phyloP scores from a whole-genome alignment of 1,284 basidiomycete species.

The Cryptococcus wingfieldii region DNA sequence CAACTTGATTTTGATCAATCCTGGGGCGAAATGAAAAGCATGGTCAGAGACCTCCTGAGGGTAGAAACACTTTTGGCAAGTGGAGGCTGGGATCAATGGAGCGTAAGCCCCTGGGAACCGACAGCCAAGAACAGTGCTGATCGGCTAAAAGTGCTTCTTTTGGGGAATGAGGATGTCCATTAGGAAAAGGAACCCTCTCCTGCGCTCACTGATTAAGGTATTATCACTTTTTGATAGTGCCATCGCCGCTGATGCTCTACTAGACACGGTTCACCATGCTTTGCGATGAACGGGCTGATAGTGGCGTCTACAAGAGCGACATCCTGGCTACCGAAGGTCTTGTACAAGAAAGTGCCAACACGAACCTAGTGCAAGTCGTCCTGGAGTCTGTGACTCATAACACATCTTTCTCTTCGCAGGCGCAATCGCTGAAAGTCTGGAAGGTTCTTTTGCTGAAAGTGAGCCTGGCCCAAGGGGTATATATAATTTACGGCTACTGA shows the following conservation, averaged over 20 bases:
- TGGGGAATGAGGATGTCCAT: constrained; percentile 1
- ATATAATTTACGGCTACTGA: background rate
- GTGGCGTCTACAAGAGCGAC: background rate
- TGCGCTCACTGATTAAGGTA: constrained; percentile 10
- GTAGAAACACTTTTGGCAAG: constrained; percentile 1
- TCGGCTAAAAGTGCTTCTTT: background rate
- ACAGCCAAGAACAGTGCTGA: background rate
- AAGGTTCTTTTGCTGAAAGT: constrained; percentile 28
- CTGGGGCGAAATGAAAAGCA: constrained; percentile 55
- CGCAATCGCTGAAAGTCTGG: background rate
- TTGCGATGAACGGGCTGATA: background rate
- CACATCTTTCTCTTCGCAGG: background rate
- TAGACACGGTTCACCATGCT: constrained; percentile 4
- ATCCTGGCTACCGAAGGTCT: too few species aligned
- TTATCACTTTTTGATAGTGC: too few species aligned
- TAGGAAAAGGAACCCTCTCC: background rate
- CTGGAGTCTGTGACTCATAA: background rate
- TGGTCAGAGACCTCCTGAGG: constrained; percentile 56
- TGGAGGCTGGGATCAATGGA: constrained; percentile 6
- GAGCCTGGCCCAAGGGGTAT: constrained; percentile 4
- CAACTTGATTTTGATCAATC: constrained; percentile 55
- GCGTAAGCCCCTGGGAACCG: constrained; percentile 6
- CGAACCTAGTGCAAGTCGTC: background rate
- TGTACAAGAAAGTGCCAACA: too few species aligned
- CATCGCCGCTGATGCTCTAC: background rate